Conservation (phyloP, 805 yeast genomes). For the Saccharomycopsis sp. region DNA sequence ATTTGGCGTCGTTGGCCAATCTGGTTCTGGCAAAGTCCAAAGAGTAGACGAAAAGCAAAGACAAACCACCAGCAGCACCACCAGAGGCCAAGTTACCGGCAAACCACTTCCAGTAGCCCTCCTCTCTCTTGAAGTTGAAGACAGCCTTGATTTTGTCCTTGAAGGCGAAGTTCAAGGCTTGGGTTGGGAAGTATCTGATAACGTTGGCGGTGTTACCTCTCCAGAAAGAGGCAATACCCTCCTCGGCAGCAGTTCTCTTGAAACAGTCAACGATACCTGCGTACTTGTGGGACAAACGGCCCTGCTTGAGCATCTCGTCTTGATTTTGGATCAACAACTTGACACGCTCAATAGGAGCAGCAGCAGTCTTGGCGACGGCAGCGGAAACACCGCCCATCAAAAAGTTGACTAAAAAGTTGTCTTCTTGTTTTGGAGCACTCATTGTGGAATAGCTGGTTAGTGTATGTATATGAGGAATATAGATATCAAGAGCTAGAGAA, state of each 20-base stretch:
- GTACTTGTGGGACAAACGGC: conserved; percentile 82
- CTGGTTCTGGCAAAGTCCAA: conserved; percentile 98
- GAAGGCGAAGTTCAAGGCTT: conserved; percentile 97
- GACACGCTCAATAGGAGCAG: conserved; percentile 97
- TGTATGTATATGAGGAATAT: background rate
- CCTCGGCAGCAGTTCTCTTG: conserved; percentile 89
- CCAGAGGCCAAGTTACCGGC: conserved; percentile 98
- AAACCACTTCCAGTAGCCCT: conserved; percentile 88
- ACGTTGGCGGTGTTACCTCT: conserved; percentile 99
- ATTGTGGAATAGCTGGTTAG: conserved; percentile 22
- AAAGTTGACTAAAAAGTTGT: conserved; percentile 59
- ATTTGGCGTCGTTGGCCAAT: conserved; percentile 97
- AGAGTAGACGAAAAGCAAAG: conserved; percentile 89
- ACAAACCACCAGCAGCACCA: conserved; percentile 98
- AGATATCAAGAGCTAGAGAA: background rate
- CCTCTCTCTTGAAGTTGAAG: conserved; percentile 96
- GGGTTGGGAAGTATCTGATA: conserved; percentile 98
- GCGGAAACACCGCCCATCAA: conserved; percentile 99
- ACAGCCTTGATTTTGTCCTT: conserved; percentile 92
- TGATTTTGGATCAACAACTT: conserved; percentile 95
- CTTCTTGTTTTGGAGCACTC: conserved; percentile 31
- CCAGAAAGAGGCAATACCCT: conserved; percentile 93
- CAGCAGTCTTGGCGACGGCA: conserved; percentile 96
- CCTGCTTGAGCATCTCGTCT: conserved; percentile 97
- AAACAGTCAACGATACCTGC: conserved; percentile 90